phyloP scores from a whole-genome alignment of 1,284 basidiomycete species.

The Irpex rosettiformis region DNA sequence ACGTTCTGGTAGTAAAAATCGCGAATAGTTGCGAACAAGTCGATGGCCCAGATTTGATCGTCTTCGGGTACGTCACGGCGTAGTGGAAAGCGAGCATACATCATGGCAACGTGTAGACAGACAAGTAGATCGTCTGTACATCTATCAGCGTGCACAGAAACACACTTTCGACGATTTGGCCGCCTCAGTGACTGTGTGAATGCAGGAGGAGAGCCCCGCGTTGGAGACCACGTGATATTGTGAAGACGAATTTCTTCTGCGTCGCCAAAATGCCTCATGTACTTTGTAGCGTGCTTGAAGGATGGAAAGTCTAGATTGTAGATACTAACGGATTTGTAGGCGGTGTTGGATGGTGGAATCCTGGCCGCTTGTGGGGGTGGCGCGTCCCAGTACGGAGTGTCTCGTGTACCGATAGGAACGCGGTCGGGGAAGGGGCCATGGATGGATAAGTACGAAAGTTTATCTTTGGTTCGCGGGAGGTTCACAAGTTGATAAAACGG shows the following conservation, averaged over 20 bases:
- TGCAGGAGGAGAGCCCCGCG: neutral
- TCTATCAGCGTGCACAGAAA: neutral
- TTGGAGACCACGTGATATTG: neutral
- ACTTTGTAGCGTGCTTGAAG: neutral
- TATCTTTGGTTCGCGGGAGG: neutral
- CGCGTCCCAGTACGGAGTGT: neutral
- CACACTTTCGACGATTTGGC: neutral
- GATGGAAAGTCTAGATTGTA: neutral
- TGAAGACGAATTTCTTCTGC: neutral
- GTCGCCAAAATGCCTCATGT: neutral
- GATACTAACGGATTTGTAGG: neutral
- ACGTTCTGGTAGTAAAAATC: neutral
- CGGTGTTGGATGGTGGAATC: neutral
- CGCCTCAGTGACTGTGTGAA: neutral
- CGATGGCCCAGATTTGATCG: neutral
- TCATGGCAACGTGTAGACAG: neutral
- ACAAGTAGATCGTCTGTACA: neutral
- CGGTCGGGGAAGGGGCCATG: neutral
- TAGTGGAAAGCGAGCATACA: neutral
- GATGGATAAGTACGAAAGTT: neutral
- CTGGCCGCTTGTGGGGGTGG: neutral
- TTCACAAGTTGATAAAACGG: neutral
- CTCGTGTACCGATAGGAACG: neutral
- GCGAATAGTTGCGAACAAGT: neutral
- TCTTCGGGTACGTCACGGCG: neutral